Base-by-base conservation (phyloP, 2,329 filamentous ascomycete species). In the Colletotrichum navitas region DNA sequence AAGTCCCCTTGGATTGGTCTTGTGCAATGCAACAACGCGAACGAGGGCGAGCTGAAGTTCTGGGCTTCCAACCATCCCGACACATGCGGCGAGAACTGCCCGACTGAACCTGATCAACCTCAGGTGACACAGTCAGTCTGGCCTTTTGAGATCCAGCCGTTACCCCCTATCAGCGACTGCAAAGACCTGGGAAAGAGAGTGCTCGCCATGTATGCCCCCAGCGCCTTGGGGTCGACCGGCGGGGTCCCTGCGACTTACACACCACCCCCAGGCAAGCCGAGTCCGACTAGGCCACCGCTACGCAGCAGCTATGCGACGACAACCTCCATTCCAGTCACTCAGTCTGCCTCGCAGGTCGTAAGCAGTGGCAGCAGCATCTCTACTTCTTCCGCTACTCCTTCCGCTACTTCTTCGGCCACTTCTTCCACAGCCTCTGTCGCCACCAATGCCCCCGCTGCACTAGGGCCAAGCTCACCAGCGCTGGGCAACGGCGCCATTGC, bases 1-100 rank as follows among this genome's bases (percentile, higher is more conserved):
- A 73, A 71, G n/a, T 73, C 71, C 16, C 67, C 71, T 4, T 73
- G 71, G 71, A 14, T 73, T 7, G 71, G 71, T 12, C 66, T 73
- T 3, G 66, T 73, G 24, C 54, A 18, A n/a, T 73, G 71, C 26
- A 6, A 32, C 26, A 68, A 52, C 45, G 61, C 43, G 14, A 71
- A 71, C 36, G 64, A 68, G 29, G 68, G 68, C n/a, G 14, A 47
- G 16, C 51, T 68, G 2, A 71, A 68, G 10, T 71, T 45, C 65
- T 71, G 68, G 68, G 68, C 68, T 0, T 60, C 45, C 52, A 71
- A 71, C 18, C 71, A 73, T 18, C 67, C 68, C 32, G 71, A 73
- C 3, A 70, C 66, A 3, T 66, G 62, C 39, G 71, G 68, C 62
- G 71, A 63, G 12, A 47, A 63, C 10, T 66, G 68, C 1, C 67